These are phyloP conservation scores for Ceratobasidium papillatum DNA, from an alignment of 1,284 basidiomycete genomes.

Conservation along the genomic window DNA sequence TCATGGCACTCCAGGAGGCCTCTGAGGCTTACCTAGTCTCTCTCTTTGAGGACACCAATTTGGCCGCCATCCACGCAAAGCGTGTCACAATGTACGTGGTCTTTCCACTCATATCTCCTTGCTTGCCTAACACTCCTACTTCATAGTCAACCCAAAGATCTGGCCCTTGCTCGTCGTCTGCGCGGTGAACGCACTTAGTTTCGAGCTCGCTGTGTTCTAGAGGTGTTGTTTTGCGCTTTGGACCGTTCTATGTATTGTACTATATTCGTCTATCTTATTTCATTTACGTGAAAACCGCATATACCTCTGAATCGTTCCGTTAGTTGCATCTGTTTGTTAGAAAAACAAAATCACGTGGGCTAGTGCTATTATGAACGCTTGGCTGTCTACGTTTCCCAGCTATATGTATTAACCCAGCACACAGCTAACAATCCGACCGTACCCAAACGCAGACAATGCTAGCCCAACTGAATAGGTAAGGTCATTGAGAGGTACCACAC, in stretches of 20 bases:
- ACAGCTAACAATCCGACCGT: background rate
- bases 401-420: background rate
- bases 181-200: constrained; percentile 58
- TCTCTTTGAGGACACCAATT: constrained; percentile 89
- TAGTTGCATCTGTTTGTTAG: too few relatives aligned
- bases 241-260: constrained; percentile 9
- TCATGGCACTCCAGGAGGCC: constrained; percentile 81
- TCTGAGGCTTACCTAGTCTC: constrained; percentile 88
- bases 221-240: constrained; percentile 45
- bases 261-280: constrained; percentile 34
- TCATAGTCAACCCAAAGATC: constrained; percentile 71
- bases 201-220: constrained; percentile 42
- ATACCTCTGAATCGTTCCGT: too few relatives aligned
- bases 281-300: constrained; percentile 17
- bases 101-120: background rate
- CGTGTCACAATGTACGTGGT: constrained; percentile 71
- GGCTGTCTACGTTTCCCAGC: background rate
- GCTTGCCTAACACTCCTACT: constrained; percentile 57
- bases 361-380: background rate
- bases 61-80: constrained; percentile 92
- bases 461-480: background rate
- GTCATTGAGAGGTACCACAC: background rate
- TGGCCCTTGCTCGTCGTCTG: constrained; percentile 68
- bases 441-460: constrained; percentile 1
- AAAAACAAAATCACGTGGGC: constrained; percentile 1